Evolutionary conservation across 352 stramenopile genomes (phyloP).

Genomic region (Globisporangium polare): DNA sequence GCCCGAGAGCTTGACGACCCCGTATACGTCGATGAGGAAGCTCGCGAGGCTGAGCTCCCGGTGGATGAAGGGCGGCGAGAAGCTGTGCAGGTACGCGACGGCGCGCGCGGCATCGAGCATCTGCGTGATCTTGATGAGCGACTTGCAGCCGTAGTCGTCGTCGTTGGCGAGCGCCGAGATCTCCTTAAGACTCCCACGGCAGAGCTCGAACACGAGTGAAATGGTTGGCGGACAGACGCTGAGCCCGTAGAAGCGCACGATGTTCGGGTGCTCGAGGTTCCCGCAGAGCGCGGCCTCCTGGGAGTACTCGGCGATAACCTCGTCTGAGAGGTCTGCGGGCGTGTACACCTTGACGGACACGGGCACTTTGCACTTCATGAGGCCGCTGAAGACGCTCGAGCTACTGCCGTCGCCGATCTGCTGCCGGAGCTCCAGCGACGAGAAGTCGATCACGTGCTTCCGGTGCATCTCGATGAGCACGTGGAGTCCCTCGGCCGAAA

Average conservation of each 20-base stretch:
- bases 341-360: constrained; percentile 75
- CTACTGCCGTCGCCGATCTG: constrained; percentile 46
- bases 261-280: constrained; percentile 56
- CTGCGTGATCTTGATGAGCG: constrained; percentile 51
- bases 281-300: constrained; percentile 56
- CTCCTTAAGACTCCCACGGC: constrained; percentile 50
- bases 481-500: constrained; percentile 59
- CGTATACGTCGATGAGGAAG: constrained; percentile 61
- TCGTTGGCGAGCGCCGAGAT: constrained; percentile 28
- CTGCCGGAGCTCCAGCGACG: constrained; percentile 47
- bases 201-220: constrained; percentile 69
- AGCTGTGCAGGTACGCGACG: constrained; percentile 72
- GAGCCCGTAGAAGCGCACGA: constrained; percentile 57
- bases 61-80: constrained; percentile 66
- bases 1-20: constrained; percentile 60
- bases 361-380: constrained; percentile 36
- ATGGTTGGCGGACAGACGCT: constrained; percentile 62
- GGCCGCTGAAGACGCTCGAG: constrained; percentile 43
- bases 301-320: constrained; percentile 48
- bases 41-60: constrained; percentile 71
- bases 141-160: constrained; percentile 39
- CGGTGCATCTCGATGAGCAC: constrained; percentile 72
- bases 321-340: constrained; percentile 49
- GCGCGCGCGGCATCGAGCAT: constrained; percentile 63
- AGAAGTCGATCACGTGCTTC: constrained; percentile 72